phyloP scores from a whole-genome alignment of 352 stramenopile genomes.

The Phytophthora melonis region DNA sequence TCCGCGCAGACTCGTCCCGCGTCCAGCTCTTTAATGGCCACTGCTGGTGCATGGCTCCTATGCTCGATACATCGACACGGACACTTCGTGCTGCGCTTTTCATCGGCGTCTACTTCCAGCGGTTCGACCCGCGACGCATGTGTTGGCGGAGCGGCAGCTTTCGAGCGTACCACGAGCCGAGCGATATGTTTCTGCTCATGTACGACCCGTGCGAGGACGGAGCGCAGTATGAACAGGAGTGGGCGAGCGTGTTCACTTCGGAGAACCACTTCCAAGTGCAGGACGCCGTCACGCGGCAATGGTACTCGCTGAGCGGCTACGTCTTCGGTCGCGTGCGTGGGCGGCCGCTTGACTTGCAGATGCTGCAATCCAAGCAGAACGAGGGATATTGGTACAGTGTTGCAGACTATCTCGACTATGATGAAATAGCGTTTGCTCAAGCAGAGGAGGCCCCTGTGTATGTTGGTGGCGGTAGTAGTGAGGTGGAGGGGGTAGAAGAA shows the following conservation, averaged over 20 bases:
- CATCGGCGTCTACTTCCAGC: constrained; percentile 55
- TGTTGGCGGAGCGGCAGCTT: constrained; percentile 62
- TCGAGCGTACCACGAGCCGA: constrained; percentile 61
- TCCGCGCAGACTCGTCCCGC: constrained; percentile 44
- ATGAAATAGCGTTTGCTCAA: constrained; percentile 40
- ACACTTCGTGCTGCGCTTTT: constrained; percentile 65
- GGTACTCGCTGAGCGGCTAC: constrained; percentile 75
- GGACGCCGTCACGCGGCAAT: constrained; percentile 59
- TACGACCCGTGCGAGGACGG: constrained; percentile 48
- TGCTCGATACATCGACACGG: constrained; percentile 64
- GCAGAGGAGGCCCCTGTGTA: constrained; percentile 11
- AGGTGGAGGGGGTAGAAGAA: not conserved
- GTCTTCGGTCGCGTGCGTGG: constrained; percentile 68
- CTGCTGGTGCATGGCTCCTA: constrained; percentile 78
- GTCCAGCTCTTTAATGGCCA: constrained; percentile 76
- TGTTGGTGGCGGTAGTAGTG: constrained; percentile 1
- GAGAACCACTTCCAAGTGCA: constrained; percentile 79
- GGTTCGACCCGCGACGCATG: constrained; percentile 60
- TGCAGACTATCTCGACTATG: constrained; percentile 72
- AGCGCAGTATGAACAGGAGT: constrained; percentile 51
- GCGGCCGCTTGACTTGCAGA: constrained; percentile 45
- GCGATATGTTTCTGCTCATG: constrained; percentile 61
- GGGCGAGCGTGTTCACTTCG: constrained; percentile 63
- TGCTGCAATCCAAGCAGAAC: constrained; percentile 26
- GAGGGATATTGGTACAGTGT: constrained; percentile 59